Evolutionary conservation across 345 rosid species (phyloP).

Genomic region (Toxicodendron radicans): DNA sequence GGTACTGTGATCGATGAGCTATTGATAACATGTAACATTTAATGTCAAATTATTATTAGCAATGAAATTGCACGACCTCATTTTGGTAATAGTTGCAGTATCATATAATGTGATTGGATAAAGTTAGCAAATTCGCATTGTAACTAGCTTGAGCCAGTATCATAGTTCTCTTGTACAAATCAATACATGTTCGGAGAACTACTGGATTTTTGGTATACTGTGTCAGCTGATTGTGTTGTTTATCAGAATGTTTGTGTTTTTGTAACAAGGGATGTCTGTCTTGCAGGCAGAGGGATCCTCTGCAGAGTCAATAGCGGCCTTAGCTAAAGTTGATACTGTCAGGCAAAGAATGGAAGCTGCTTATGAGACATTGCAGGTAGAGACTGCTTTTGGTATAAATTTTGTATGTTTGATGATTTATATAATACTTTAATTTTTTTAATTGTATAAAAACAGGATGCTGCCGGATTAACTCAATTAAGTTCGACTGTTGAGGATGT

Average conservation of each 20-base stretch:
- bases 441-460: conserved; percentile 54
- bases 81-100: no score
- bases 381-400: conserved; percentile 7
- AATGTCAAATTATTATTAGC: not conserved
- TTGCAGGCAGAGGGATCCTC: conserved; percentile 93
- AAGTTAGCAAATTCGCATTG: not conserved
- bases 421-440: conserved; percentile 1
- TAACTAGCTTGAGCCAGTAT: not conserved
- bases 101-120: not conserved
- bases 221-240: not conserved
- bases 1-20: not conserved
- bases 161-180: not conserved
- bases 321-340: conserved; percentile 91
- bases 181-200: not conserved
- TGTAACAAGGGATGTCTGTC: conserved; percentile 5
- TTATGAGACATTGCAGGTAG: conserved; percentile 84
- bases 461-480: conserved; percentile 93
- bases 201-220: not conserved
- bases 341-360: conserved; percentile 99
- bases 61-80: not conserved
- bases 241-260: not conserved
- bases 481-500: conserved; percentile 98
- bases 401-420: conserved; percentile 6
- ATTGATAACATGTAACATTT: not conserved
- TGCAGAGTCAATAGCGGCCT: conserved; percentile 85